These are phyloP conservation scores for Tetrahymena malaccensis DNA, from an alignment of 73 alveolate genomes.

Conservation along the genomic window DNA sequence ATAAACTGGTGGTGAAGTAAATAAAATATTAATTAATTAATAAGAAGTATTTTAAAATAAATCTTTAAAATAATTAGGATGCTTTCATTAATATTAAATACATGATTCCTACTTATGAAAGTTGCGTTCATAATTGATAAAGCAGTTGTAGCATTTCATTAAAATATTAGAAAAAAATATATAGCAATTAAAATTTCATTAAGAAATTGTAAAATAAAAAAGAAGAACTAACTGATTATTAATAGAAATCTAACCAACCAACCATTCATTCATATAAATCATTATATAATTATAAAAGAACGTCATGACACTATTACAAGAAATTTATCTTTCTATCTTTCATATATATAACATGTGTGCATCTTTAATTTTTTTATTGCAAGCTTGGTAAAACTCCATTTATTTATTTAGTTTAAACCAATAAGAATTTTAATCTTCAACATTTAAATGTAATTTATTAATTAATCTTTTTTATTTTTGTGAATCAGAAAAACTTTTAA, in stretches of 20 bases:
- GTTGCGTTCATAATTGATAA: slow-evolving; percentile 79
- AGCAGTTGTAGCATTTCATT: background rate
- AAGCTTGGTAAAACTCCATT: background rate
- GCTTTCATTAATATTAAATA: slow-evolving; percentile 99
- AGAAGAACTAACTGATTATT: background rate
- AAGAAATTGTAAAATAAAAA: background rate
- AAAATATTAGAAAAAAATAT: background rate
- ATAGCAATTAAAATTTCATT: background rate
- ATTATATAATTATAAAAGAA: no score
- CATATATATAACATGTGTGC: background rate
- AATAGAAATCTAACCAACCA: background rate
- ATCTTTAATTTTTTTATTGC: background rate
- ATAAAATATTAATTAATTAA: background rate
- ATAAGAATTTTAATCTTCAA: no score
- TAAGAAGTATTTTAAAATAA: background rate
- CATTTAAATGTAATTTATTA: no score
- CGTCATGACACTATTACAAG: background rate
- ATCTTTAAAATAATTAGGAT: slow-evolving; percentile 49
- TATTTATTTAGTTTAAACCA: background rate
- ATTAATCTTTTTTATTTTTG: no score
- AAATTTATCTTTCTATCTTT: background rate
- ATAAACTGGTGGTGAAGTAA: slow-evolving; percentile 91
- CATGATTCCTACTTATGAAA: slow-evolving; percentile 99
- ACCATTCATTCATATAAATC: background rate
- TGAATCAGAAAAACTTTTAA: no score